phyloP scores from a whole-genome alignment of 352 stramenopile species.

The Globisporangium echinulatum region DNA sequence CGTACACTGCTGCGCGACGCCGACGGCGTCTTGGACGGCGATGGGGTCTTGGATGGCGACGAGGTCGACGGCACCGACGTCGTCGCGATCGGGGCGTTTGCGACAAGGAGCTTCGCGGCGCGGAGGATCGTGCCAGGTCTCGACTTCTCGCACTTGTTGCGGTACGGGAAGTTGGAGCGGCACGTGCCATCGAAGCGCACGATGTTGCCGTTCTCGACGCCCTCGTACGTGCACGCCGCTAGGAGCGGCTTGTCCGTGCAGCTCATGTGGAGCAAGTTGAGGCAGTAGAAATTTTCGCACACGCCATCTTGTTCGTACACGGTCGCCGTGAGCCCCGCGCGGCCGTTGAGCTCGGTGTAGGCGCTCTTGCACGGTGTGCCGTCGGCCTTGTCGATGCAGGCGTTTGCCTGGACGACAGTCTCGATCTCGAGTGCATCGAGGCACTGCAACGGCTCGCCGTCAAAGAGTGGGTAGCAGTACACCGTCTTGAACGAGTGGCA shows the following conservation, averaged over 20 bases:
- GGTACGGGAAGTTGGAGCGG: background rate
- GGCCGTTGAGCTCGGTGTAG: background rate
- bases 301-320: background rate
- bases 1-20: no score
- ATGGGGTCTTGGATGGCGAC: no score
- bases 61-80: background rate
- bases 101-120: background rate
- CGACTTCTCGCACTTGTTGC: background rate
- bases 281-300: background rate
- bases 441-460: slow-evolving; percentile 3
- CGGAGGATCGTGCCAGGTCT: background rate
- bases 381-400: background rate
- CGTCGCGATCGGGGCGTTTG: background rate
- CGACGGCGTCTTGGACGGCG: no score
- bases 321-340: background rate
- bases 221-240: background rate
- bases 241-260: background rate
- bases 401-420: background rate
- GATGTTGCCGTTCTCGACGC: background rate
- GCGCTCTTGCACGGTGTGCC: background rate
- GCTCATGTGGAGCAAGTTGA: background rate
- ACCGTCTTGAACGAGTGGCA: background rate
- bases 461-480: slow-evolving; percentile 3
- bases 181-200: background rate
- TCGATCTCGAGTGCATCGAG: background rate